phyloP scores from a whole-genome alignment of 202 grass and related monocot genomes.

The Panicum hallii region DNA sequence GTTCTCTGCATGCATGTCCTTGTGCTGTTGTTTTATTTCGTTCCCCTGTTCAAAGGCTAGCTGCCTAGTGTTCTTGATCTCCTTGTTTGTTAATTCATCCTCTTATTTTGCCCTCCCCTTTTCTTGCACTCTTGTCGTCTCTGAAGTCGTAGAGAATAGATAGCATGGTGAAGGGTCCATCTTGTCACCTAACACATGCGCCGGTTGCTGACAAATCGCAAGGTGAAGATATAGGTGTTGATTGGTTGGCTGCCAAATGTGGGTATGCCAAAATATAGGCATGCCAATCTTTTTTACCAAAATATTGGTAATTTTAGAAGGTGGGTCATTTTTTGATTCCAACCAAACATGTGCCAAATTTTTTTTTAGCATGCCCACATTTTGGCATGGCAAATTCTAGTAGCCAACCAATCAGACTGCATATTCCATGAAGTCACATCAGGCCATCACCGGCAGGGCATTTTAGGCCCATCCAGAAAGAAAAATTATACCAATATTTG shows the following conservation, averaged over 20 bases:
- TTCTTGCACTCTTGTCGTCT: neutral
- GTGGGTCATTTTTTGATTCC: too few relatives aligned
- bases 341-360: too few relatives aligned
- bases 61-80: neutral
- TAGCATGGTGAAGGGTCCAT: conserved; percentile 6
- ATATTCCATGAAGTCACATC: conserved; percentile 32
- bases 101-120: neutral
- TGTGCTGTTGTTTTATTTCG: neutral
- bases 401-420: too few relatives aligned
- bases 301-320: too few relatives aligned
- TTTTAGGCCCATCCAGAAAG: neutral
- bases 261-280: too few relatives aligned
- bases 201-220: conserved; percentile 18
- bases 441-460: conserved; percentile 5
- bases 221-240: conserved; percentile 15
- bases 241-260: too few relatives aligned
- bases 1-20: neutral
- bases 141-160: conserved; percentile 1
- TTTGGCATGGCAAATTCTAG: too few relatives aligned
- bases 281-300: too few relatives aligned
- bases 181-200: conserved; percentile 41
- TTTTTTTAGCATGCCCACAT: too few relatives aligned
- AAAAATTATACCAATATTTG: neutral
- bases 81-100: neutral
- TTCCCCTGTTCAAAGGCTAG: neutral